Evolutionary conservation across 2,329 filamentous ascomycete species (phyloP), one percentile per base, ranked within the genome.

Genomic region (Colletotrichum camelliae): DNA sequence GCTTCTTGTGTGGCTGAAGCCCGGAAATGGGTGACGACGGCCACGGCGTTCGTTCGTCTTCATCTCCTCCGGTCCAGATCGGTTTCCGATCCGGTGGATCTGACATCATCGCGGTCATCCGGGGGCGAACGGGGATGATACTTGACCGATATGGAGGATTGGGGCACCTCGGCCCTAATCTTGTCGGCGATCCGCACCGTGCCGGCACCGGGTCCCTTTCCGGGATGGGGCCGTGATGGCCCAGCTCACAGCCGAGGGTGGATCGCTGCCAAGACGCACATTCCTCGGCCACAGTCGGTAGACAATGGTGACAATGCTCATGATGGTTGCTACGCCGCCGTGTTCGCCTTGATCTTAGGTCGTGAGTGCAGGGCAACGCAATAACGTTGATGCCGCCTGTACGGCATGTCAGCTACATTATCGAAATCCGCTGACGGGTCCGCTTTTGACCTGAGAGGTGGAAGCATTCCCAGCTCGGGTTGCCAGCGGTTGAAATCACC

Each of bases 321-420:
- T 13, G 1, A 7, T 13, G 3, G 43, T 52, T 21, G 43, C n/a
- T 52, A 52, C n/a, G 4, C n/a, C n/a, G 43, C 43, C 43, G 0
- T 21, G 43, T 2, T n/a, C n/a, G 43, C 43, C n/a, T 52, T 52
- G 43, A 52, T 13, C 43, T 7, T 13, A 7, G 3, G 43, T 21
- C 13, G 0, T 16, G 43, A 7, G 43, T 52, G n/a, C 2, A 7
- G 4, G 2, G n/a, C 10, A 52, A 4, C 1, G 43, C 0, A 21
- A 21, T 21, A 7, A 13, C 10, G 18, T 12, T 15, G 18, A 21
- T 5, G 10, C 29, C 7, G 29, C 5, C 29, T 31, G 31, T 10
- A 33, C 10, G 18, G 9, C 1, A 48, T 21, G 43, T 9, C 18
- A 48, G 43, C 18, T 21, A 0, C 5, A 24, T 48, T 48, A 0